Conservation (phyloP, 345 rosid genomes). For the Ceriops decandra region DNA sequence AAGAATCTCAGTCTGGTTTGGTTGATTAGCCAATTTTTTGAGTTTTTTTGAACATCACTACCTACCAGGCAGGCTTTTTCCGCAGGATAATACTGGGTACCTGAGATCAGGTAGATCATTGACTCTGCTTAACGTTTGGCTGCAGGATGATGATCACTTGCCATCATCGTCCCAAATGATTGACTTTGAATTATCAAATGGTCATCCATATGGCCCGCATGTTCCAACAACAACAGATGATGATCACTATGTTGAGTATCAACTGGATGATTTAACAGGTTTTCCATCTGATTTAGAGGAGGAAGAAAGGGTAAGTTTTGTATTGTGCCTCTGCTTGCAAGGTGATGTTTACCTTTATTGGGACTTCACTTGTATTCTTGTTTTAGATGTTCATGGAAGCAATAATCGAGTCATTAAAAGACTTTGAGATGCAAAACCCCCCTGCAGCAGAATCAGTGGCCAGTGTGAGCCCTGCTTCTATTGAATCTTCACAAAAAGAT, state of each 20-base stretch:
- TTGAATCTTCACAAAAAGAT: slow-evolving; percentile 29
- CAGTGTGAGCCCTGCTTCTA: slow-evolving; percentile 22
- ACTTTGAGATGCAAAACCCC: slow-evolving; percentile 38
- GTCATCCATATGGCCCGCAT: slow-evolving; percentile 57
- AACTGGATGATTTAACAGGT: slow-evolving; percentile 70
- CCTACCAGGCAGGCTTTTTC: neutral
- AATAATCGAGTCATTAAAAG: slow-evolving; percentile 61
- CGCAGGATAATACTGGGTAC: neutral
- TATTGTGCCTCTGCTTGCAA: neutral
- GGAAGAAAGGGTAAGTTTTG: slow-evolving; percentile 70
- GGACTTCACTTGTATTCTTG: slow-evolving; percentile 8
- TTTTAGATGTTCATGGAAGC: slow-evolving; percentile 91
- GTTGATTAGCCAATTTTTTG: too few relatives aligned
- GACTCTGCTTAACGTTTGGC: slow-evolving; percentile 14
- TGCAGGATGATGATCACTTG: slow-evolving; percentile 51
- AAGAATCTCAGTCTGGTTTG: too few relatives aligned
- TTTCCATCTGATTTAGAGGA: slow-evolving; percentile 70
- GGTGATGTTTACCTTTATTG: slow-evolving; percentile 1
- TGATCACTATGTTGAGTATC: slow-evolving; percentile 78
- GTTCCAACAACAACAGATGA: slow-evolving; percentile 52
- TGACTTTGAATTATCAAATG: slow-evolving; percentile 69
- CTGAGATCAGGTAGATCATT: slow-evolving; percentile 1
- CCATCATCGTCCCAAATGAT: slow-evolving; percentile 79
- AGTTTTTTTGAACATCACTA: too few relatives aligned
- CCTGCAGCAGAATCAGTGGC: slow-evolving; percentile 7